A percentile compares a stretch with the other conserved stretches of the same genome.
Conservation (phyloP, 768 basidiomycete species). For the Russula sp. region DNA sequence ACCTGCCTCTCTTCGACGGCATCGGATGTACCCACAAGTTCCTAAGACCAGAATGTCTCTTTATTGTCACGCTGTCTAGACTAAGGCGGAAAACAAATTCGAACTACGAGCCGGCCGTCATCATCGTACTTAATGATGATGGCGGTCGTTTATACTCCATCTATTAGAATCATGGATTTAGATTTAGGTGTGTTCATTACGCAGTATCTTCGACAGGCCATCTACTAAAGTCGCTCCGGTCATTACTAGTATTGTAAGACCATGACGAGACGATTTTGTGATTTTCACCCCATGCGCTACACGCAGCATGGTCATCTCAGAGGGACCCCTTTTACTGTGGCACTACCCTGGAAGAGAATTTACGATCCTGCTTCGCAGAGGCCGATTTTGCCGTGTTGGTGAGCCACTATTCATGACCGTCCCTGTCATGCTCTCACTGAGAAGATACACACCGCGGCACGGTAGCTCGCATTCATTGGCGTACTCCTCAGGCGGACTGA, state of each 20-base stretch:
- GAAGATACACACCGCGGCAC: no score
- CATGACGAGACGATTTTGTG: not conserved
- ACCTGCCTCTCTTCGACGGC: conserved; percentile 13
- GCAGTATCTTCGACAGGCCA: conserved; percentile 1
- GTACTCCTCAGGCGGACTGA: no score
- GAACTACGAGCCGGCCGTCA: not conserved
- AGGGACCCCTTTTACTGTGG: not conserved
- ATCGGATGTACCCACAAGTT: conserved; percentile 3
- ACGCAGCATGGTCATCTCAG: conserved; percentile 8
- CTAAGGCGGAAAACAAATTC: conserved; percentile 18
- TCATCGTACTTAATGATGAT: conserved; percentile 7
- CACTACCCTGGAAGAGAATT: not conserved
- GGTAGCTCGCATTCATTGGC: no score
- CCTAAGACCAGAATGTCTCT: not conserved
- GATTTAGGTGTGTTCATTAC: conserved; percentile 12
- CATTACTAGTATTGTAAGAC: conserved; percentile 20
- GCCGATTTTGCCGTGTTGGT: conserved; percentile 19
- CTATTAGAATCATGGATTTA: conserved; percentile 18
- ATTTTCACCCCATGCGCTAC: not conserved
- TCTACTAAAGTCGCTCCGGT: conserved; percentile 21
- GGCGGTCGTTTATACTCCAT: not conserved
- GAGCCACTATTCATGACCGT: conserved; percentile 12
- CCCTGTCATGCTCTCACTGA: conserved; percentile 20
- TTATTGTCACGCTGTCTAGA: not conserved
- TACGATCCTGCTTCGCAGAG: not conserved